A percentile compares a stretch with the other conserved stretches of the same genome.
Evolutionary conservation across 306 rosid genomes (phyloP).

Genomic region (Prunus davidiana): DNA sequence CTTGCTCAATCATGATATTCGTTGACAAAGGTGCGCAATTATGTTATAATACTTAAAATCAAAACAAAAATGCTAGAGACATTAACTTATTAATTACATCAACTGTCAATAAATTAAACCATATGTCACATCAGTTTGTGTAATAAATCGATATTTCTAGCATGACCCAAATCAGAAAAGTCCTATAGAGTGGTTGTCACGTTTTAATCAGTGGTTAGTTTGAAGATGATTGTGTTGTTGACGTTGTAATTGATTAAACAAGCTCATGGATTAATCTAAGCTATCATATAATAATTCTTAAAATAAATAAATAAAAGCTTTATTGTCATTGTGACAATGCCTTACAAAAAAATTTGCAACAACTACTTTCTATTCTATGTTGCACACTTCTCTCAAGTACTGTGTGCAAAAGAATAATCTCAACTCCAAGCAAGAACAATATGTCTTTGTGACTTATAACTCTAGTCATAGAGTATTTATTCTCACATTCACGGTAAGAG

Average conservation of each 20-base stretch:
- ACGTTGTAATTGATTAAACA: background rate
- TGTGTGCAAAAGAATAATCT: too few relatives aligned
- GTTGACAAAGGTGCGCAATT: too few relatives aligned
- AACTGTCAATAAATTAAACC: background rate
- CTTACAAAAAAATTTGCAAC: background rate
- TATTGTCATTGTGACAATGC: background rate
- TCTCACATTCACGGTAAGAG: too few relatives aligned
- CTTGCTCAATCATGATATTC: too few relatives aligned
- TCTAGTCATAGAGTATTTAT: background rate
- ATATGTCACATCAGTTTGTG: too few relatives aligned
- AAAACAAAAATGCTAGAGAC: too few relatives aligned
- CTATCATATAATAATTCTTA: too few relatives aligned
- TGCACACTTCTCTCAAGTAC: background rate
- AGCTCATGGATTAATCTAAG: background rate
- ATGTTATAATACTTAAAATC: too few relatives aligned
- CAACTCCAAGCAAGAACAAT: too few relatives aligned
- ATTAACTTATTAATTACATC: too few relatives aligned
- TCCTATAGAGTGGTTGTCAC: background rate
- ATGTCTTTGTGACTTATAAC: background rate
- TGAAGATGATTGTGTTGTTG: background rate
- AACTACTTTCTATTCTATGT: background rate
- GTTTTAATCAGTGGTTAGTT: background rate
- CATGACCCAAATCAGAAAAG: background rate
- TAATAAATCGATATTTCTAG: too few relatives aligned
- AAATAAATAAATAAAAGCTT: too few relatives aligned